Evolutionary conservation across 192 early-diverging fungal species (phyloP).

Genomic region (Gonapodya sp.): DNA sequence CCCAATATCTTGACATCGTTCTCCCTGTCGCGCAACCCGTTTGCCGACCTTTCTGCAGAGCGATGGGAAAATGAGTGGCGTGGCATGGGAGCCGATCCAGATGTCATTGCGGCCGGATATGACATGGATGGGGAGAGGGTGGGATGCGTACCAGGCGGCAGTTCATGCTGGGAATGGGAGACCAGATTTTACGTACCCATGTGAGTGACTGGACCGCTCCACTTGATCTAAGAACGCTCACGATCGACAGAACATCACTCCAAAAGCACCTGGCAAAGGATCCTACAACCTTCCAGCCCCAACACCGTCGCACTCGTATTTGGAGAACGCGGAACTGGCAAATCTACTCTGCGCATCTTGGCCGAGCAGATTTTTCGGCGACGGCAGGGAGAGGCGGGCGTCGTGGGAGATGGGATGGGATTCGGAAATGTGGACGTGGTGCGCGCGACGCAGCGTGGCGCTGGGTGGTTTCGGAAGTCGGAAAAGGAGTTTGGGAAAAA

Average conservation of each 20-base stretch:
- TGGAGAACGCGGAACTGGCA: background rate
- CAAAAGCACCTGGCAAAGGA: background rate
- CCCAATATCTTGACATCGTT: too few relatives aligned
- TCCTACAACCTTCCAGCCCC: background rate
- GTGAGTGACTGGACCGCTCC: background rate
- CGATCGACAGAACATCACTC: background rate
- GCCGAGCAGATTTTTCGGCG: background rate
- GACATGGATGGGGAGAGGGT: too few relatives aligned
- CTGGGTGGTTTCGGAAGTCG: too few relatives aligned
- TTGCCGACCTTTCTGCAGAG: background rate
- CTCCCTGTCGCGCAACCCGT: background rate
- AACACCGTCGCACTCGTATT: conserved; percentile 2
- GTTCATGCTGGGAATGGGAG: background rate
- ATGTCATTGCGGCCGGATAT: too few relatives aligned
- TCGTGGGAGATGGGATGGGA: background rate
- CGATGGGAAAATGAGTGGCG: background rate
- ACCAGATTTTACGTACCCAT: background rate
- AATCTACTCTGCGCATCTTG: conserved; percentile 2
- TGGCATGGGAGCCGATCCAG: too few relatives aligned
- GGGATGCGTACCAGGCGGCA: too few relatives aligned
- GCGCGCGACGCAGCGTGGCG: too few relatives aligned
- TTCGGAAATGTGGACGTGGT: too few relatives aligned
- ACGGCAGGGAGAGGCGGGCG: background rate
- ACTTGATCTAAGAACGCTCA: background rate
- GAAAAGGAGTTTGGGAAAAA: background rate